A percentile compares a stretch with the other conserved stretches of the same genome.
These are phyloP conservation scores for Fraxinus pennsylvanica DNA, from an alignment of 257 asterid genomes.

Conservation along the genomic window DNA sequence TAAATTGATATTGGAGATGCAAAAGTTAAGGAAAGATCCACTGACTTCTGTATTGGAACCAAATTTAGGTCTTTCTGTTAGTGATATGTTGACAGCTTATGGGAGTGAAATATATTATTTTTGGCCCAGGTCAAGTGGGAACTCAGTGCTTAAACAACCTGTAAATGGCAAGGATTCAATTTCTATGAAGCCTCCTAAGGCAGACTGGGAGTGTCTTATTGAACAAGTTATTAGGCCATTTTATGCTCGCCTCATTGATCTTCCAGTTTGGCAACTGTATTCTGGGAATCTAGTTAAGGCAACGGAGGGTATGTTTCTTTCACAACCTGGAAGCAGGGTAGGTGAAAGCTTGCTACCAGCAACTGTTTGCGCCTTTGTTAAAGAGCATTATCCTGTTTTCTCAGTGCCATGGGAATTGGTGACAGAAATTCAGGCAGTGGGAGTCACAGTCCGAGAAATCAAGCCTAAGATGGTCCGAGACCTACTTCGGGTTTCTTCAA, in stretches of 20 bases:
- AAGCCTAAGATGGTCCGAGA: constrained; percentile 94
- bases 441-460: constrained; percentile 75
- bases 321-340: constrained; percentile 84
- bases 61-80: constrained; percentile 52
- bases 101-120: constrained; percentile 74
- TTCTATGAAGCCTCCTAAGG: constrained; percentile 43
- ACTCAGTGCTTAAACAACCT: constrained; percentile 34
- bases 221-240: constrained; percentile 81
- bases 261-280: constrained; percentile 88
- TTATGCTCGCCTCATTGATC: constrained; percentile 73
- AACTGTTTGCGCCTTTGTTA: constrained; percentile 87
- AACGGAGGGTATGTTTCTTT: constrained; percentile 94
- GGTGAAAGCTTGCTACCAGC: constrained; percentile 82
- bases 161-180: constrained; percentile 39
- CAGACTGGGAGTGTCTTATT: constrained; percentile 76
- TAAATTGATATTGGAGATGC: constrained; percentile 84
- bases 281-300: constrained; percentile 91
- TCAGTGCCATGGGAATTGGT: constrained; percentile 97
- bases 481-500: constrained; percentile 79
- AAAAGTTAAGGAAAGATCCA: constrained; percentile 79
- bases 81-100: constrained; percentile 55
- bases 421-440: constrained; percentile 84
- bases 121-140: constrained; percentile 79
- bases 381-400: constrained; percentile 96
- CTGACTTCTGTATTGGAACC: constrained; percentile 64